Evolutionary conservation across 176 grass and related monocot genomes (phyloP).

Genomic region (Tillandsia leiboldiana): DNA sequence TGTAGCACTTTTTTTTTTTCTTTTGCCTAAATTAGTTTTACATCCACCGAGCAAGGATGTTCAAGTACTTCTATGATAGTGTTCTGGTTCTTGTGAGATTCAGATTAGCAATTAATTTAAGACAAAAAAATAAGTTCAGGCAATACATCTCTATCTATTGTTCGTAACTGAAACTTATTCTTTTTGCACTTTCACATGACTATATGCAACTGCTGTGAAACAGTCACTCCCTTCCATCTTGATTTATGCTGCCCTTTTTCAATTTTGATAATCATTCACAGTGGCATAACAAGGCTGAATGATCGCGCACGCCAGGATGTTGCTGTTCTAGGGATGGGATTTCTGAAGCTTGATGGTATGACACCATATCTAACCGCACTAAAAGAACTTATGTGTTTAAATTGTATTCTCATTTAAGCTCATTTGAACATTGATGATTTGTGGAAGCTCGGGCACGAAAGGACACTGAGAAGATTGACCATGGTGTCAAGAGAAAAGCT

Average conservation of each 20-base stretch:
- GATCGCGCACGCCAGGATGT: slow-evolving; percentile 83
- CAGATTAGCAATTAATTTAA: not conserved
- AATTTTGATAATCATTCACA: slow-evolving; percentile 16
- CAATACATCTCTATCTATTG: too few relatives aligned
- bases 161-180: too few relatives aligned
- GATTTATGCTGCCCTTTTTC: slow-evolving; percentile 11
- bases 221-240: slow-evolving; percentile 1
- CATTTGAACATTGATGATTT: slow-evolving; percentile 18
- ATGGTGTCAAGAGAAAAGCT: slow-evolving; percentile 73
- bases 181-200: too few relatives aligned
- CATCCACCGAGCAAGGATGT: not conserved
- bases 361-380: too few relatives aligned
- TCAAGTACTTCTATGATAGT: not conserved
- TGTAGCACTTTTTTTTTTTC: not conserved
- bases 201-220: too few relatives aligned
- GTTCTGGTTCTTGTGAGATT: not conserved
- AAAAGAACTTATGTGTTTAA: too few relatives aligned
- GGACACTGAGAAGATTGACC: slow-evolving; percentile 77
- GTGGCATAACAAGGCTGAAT: slow-evolving; percentile 88
- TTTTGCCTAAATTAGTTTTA: not conserved
- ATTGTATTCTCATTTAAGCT: not conserved
- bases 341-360: slow-evolving; percentile 93
- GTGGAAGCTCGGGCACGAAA: slow-evolving; percentile 75
- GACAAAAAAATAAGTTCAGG: not conserved
- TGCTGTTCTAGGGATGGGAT: slow-evolving; percentile 67